Base-by-base conservation (phyloP, 192 early-diverging fungal genomes). In the Coemansia sp. region DNA sequence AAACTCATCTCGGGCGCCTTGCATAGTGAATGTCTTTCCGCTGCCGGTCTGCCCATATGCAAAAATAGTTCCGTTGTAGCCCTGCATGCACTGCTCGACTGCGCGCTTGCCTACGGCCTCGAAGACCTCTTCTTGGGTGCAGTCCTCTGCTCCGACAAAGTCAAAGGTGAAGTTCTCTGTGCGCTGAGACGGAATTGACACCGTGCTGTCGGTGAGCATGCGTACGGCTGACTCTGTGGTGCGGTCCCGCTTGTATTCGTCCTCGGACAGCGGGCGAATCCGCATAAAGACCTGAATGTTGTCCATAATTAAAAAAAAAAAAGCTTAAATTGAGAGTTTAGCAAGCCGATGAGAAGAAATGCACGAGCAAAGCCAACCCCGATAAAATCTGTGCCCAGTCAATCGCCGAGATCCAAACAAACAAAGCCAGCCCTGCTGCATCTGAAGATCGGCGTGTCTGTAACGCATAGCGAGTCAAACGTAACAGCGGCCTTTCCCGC, bases 1-100 rank as follows among this genome's bases (percentile, higher is more conserved):
- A 59, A 89, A 90, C 77, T 91, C 88, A 28, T 88, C 89, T 66
- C 92, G 89, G n/a, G 92, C 91, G 66, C 88, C 88, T 61, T 89
- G 88, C 87, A 90, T 90, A 10, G 88, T 90, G 56, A 86, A 90
- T 2, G 88, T 90, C 66, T 94, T 94, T 28, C 88, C 88, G 47
- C 85, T 88, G 53, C 87, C 87, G 3, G 88, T 90, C 75, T 90
- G 89, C 8, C 89, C 89, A 60, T 91, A 91, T 2, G 89, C 89
- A 62, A 91, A 88, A 21, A 91, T 88, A 2, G 89, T 91, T 23
- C 88, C 89, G 47, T 91, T 91, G 62, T 88, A 91, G 33, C 88
- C 88, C 61, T 88, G 77, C 56, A 90, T 85, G 62, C 87, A 88
- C 53, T 80, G 81, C 66, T 88, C 85, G 10, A 90, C 88, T 8